Evolutionary conservation across 176 grass and related monocot genomes (phyloP).

Genomic region (Pontederia paniculata): DNA sequence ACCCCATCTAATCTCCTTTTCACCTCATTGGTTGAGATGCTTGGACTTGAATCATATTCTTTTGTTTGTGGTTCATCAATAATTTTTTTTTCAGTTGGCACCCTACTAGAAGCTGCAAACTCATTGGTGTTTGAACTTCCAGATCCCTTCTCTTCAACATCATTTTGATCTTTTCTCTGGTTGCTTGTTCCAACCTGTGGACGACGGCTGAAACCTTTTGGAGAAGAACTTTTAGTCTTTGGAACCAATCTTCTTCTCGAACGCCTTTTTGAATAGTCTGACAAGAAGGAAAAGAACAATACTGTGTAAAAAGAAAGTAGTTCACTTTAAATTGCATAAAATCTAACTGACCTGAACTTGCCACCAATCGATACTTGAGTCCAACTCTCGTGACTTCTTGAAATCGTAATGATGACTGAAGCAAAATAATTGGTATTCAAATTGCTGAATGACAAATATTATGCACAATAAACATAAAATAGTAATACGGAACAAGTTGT

Average conservation of each 20-base stretch:
- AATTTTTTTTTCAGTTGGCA: constrained; percentile 7
- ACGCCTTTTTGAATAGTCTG: constrained; percentile 61
- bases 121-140: neutral
- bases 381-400: constrained; percentile 37
- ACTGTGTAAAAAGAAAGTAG: neutral
- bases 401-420: constrained; percentile 35
- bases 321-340: constrained; percentile 10
- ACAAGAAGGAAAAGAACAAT: constrained; percentile 22
- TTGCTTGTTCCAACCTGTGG: constrained; percentile 25
- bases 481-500: neutral
- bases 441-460: neutral
- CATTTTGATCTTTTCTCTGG: constrained; percentile 33
- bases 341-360: constrained; percentile 55
- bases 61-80: neutral
- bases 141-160: constrained; percentile 11
- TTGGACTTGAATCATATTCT: constrained; percentile 12
- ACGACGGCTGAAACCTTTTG: constrained; percentile 33
- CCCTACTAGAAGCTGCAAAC: constrained; percentile 3
- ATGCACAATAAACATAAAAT: constrained; percentile 8
- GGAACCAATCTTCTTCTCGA: constrained; percentile 32
- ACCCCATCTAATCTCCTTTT: constrained; percentile 8
- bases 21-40: neutral
- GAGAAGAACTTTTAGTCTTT: constrained; percentile 35
- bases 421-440: neutral
- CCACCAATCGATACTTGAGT: constrained; percentile 31